Conservation (phyloP, 2,329 filamentous ascomycete species). For the Botryotinia globosa region DNA sequence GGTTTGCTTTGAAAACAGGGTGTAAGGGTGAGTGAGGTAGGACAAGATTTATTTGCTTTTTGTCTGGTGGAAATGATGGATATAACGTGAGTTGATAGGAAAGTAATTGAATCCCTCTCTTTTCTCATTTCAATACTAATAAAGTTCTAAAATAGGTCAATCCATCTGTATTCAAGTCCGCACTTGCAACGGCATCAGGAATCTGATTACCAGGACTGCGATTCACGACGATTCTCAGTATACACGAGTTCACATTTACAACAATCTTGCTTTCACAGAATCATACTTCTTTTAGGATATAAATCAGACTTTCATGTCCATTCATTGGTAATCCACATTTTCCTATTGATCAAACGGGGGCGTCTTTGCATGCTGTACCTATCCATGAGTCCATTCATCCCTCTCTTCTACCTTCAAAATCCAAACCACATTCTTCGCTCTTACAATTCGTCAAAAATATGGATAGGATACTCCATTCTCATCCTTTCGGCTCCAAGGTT, state of each 20-base stretch:
- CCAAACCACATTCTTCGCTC: neutral
- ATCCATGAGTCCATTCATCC: neutral
- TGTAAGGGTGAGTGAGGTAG: too few relatives aligned
- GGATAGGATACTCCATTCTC: neutral
- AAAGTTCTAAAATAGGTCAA: neutral
- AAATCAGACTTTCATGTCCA: neutral
- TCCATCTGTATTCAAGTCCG: too few relatives aligned
- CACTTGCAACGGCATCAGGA: neutral
- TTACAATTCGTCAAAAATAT: neutral
- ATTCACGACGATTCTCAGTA: neutral
- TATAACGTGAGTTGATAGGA: neutral
- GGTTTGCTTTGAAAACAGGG: too few relatives aligned
- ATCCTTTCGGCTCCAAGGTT: neutral
- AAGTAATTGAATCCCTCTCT: neutral
- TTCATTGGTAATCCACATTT: neutral
- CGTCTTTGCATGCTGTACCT: neutral
- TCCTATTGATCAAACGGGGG: neutral
- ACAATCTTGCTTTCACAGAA: too few relatives aligned
- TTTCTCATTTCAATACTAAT: neutral
- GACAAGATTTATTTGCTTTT: neutral
- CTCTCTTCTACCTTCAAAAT: neutral
- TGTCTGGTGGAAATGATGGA: neutral
- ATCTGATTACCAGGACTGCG: neutral
- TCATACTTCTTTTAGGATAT: neutral
- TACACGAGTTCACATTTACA: neutral